Base-by-base conservation (phyloP, 495 filamentous ascomycete species). In the Chaetomidium leptoderma region DNA sequence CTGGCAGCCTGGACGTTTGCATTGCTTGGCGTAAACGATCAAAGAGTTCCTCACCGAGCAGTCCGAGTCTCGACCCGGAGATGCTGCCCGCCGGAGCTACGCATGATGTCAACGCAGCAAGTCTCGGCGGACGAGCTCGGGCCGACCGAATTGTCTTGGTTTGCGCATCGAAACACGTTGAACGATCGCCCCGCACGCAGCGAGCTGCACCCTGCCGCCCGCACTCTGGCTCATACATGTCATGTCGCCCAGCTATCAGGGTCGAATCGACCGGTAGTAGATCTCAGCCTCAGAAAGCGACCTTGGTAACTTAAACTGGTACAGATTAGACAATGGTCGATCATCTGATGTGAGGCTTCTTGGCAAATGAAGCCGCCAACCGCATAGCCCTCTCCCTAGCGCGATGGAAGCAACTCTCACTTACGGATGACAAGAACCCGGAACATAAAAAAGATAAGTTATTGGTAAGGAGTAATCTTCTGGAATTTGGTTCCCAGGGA, bases 251-350 rank as follows among this genome's bases (percentile, higher is more conserved):
- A 23, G 48, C n/a, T n/a, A 24, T 19, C 39, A 33, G 17, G 19
- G 36, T 17, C 17, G 17, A 60, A 37, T 37, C 19, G 52, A 53
- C 6, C 23, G 16, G 27, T 35, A 40, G 58, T 33, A 55, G 53
- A 64, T 64, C 59, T 60, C 55, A 57, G 58, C 58, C 58, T 61
- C 55, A 32, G 29, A 33, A 43, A 26, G 33, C 53, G 46, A 36
- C 57, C 23, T 30, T 23, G 16, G 16, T 17, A 40, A 36, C 5
- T 9, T n/a, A n/a, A n/a, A n/a, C n/a, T n/a, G n/a, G n/a, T n/a
- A n/a, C n/a, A n/a, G n/a, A n/a, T n/a, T 43, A 14, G 23, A 24
- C 23, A 14, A 1, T 48, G 17, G 29, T 47, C 45, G 59, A 62
- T 62, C 57, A 58, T 47, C 48, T 59, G 44, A 48, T 48, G 45